phyloP scores from a whole-genome alignment of 192 early-diverging fungal genomes.

The Entomortierella chlamydospora region DNA sequence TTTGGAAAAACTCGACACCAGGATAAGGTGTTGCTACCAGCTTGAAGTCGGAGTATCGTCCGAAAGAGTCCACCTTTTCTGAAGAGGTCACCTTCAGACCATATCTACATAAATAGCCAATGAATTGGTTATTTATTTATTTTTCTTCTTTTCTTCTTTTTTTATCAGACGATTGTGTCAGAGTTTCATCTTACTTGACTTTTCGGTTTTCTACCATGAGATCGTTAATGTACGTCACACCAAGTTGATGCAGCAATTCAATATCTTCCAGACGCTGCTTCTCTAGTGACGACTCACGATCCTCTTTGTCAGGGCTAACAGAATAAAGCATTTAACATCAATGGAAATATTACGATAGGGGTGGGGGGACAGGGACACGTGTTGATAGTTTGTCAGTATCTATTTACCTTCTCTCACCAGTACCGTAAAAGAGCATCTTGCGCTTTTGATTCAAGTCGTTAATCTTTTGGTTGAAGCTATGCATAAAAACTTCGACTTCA shows the following conservation, averaged over 20 bases:
- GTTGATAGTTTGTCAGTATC: neutral
- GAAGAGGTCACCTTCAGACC: constrained; percentile 56
- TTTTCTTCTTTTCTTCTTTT: neutral
- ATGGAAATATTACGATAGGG: neutral
- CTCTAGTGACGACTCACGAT: constrained; percentile 49
- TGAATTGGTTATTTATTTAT: neutral
- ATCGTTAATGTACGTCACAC: constrained; percentile 52
- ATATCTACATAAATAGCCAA: constrained; percentile 12
- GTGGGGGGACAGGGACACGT: neutral
- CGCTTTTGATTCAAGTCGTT: constrained; percentile 49
- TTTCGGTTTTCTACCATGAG: constrained; percentile 57
- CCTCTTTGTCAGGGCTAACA: constrained; percentile 48
- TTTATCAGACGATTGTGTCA: neutral
- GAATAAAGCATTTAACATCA: neutral
- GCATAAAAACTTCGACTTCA: constrained; percentile 54
- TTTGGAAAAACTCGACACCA: constrained; percentile 55
- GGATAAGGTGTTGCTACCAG: constrained; percentile 54
- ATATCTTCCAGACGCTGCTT: constrained; percentile 50
- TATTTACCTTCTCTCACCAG: constrained; percentile 41
- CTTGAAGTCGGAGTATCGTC: constrained; percentile 52
- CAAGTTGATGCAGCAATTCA: constrained; percentile 45
- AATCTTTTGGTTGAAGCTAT: constrained; percentile 50
- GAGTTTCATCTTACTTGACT: constrained; percentile 48
- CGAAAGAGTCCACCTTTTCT: constrained; percentile 51
- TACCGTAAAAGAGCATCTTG: constrained; percentile 52